Evolutionary conservation across 192 early-diverging fungal genomes (phyloP), one percentile per base, ranked within the genome.

Genomic region (Mortierella antarctica): DNA sequence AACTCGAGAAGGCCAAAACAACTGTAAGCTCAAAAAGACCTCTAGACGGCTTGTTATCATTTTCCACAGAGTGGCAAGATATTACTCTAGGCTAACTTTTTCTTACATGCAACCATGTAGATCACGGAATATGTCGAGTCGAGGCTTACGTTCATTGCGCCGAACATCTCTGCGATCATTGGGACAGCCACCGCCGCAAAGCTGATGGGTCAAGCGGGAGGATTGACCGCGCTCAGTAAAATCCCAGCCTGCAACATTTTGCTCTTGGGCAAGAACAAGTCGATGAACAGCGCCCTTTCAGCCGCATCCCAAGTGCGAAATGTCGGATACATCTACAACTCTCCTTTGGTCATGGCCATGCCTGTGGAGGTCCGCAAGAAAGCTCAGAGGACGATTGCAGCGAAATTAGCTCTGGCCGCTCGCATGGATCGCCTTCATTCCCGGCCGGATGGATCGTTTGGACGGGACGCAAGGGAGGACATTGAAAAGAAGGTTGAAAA

Each of bases 191-290:
- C 92, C 0, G 96, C 98, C 0, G 98, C 98, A 2, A 94, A 96
- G 79, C 70, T 99, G 23, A 91, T 98, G 64, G 94, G 93, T 20
- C 91, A 93, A 12, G 95, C 95, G 8, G 98, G 98, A 50, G 97
- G 98, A 0, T 67, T 99, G 42, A 92, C 91, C 2, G 89, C 86
- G 5, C 83, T 99, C 45, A 91, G 91, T 64, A 95, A 95, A 77
- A 95, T 99, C 51, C 95, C 98, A 0, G 89, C 95, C 4, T 96
- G 95, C 80, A 97, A 98, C 67, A 84, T 99, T 17, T 87, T 93
- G 68, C 89, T 96, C 21, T 45, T 82, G 20, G 71, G 80, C 51
- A 59, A 65, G 54, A 65, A 71, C 18, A 74, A 76, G 39, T 21
- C 56, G 39, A 55, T 85, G 42, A 80, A 83, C 77, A 55, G 86